Percentiles rank a stretch among this genome's conserved stretches.
These are phyloP conservation scores for Metroxylon sagu DNA, from an alignment of 176 grass and related monocot species.

Conservation along the genomic window DNA sequence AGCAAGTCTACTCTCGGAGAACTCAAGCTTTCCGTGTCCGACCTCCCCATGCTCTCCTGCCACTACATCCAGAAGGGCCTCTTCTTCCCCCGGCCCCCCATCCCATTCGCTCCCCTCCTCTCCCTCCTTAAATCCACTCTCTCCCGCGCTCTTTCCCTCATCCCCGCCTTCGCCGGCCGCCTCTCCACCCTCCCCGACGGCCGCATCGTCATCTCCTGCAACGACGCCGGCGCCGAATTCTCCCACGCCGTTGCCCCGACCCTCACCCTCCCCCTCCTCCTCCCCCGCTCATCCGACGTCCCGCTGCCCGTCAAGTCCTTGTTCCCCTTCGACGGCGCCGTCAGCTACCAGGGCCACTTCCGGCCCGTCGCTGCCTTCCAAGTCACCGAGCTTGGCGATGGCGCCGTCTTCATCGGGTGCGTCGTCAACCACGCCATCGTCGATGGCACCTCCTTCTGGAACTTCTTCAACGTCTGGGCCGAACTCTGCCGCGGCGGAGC, in stretches of 20 bases:
- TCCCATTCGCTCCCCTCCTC: conserved; percentile 46
- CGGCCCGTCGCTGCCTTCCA: conserved; percentile 74
- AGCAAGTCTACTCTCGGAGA: conserved; percentile 33
- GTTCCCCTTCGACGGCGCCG: conserved; percentile 71
- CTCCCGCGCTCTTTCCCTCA: conserved; percentile 40
- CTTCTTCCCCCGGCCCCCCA: conserved; percentile 55
- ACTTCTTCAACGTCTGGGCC: conserved; percentile 85
- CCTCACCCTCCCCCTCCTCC: conserved; percentile 46
- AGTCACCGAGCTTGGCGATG: conserved; percentile 76
- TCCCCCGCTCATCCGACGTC: conserved; percentile 49
- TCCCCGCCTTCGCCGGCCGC: conserved; percentile 65
- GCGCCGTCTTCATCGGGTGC: conserved; percentile 72
- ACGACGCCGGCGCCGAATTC: conserved; percentile 72
- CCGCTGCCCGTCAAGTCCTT: conserved; percentile 50
- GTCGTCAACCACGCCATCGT: conserved; percentile 74
- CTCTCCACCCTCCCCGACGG: conserved; percentile 63
- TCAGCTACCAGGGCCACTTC: conserved; percentile 77
- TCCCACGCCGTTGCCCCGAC: conserved; percentile 35
- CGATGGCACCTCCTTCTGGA: conserved; percentile 94
- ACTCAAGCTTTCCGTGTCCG: conserved; percentile 78
- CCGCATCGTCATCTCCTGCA: conserved; percentile 59
- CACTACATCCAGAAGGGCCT: conserved; percentile 99
- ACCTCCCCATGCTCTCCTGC: conserved; percentile 98
- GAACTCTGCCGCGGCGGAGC: conserved; percentile 55
- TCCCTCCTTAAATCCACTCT: conserved; percentile 57